These are phyloP conservation scores for Tolypocladium album DNA, from an alignment of 2,329 filamentous ascomycete species.

Conservation along the genomic window DNA sequence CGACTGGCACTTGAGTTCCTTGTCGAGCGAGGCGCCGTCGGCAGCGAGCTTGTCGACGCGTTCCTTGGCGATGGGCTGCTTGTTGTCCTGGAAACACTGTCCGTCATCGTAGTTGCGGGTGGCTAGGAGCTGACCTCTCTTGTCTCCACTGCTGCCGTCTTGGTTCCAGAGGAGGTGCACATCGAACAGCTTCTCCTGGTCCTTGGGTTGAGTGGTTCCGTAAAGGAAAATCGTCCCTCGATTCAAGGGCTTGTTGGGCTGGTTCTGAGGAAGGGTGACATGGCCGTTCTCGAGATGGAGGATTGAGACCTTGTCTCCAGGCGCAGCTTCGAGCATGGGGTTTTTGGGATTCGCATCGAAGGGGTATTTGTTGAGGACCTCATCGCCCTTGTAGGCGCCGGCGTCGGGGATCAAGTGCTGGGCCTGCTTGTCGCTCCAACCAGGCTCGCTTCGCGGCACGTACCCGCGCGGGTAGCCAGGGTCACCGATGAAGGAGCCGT, in stretches of 20 bases:
- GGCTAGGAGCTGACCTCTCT: conserved; percentile 63
- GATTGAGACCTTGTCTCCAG: conserved; percentile 56
- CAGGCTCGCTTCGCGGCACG: conserved; percentile 41
- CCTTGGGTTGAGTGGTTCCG: conserved; percentile 51
- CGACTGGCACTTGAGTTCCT: conserved; percentile 68
- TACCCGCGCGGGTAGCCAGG: conserved; percentile 69
- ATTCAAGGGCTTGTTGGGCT: conserved; percentile 49
- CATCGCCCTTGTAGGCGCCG: conserved; percentile 46
- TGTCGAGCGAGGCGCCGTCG: conserved; percentile 39
- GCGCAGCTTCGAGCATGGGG: conserved; percentile 48
- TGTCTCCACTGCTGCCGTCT: conserved; percentile 71
- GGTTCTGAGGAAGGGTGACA: conserved; percentile 48
- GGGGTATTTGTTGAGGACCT: conserved; percentile 34
- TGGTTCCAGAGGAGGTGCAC: conserved; percentile 71
- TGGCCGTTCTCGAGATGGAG: conserved; percentile 69
- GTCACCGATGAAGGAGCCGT: conserved; percentile 61
- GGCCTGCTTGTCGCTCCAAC: conserved; percentile 47
- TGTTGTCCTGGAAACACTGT: conserved; percentile 74
- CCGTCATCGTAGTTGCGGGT: conserved; percentile 81
- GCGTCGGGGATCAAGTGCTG: conserved; percentile 52
- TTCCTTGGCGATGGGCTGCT: conserved; percentile 40
- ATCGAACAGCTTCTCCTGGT: conserved; percentile 39
- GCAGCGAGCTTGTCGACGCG: conserved; percentile 48
- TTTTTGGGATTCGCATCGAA: conserved; percentile 33
- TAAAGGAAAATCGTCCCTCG: conserved; percentile 68